Conservation (phyloP, 2,329 filamentous ascomycete genomes). For the Trichoderma pleuroti region DNA sequence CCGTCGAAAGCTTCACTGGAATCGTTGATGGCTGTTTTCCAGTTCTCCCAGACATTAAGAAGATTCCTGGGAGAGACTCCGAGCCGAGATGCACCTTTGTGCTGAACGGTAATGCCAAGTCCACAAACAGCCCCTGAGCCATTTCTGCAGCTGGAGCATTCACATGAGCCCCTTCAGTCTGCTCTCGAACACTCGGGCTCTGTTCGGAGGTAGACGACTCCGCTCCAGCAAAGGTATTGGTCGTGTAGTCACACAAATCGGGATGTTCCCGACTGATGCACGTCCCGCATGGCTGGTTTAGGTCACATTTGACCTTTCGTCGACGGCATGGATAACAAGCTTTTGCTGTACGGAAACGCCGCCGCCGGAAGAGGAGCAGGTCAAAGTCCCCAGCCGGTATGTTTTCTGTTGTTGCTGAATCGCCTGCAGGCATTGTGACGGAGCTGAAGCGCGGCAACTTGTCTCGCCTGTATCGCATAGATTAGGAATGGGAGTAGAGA, state of each 20-base stretch:
- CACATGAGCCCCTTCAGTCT: neutral
- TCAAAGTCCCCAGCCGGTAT: constrained; percentile 5
- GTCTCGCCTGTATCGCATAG: neutral
- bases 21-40: neutral
- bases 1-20: neutral
- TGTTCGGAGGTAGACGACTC: constrained; percentile 7
- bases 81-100: constrained; percentile 1
- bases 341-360: constrained; percentile 5
- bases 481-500: neutral
- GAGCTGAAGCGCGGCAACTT: neutral
- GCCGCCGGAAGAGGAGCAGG: constrained; percentile 1
- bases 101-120: neutral
- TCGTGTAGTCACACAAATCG: constrained; percentile 9
- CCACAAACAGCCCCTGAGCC: constrained; percentile 5
- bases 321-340: constrained; percentile 7
- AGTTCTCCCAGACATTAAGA: neutral
- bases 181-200: neutral
- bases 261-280: constrained; percentile 10
- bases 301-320: constrained; percentile 11
- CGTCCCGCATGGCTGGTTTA: constrained; percentile 12
- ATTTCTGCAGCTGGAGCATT: neutral
- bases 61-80: neutral
- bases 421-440: neutral
- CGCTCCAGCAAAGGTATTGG: constrained; percentile 10
- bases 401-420: neutral